Evolutionary conservation across 2,329 filamentous ascomycete genomes (phyloP).

Genomic region (Colletotrichum musicola): DNA sequence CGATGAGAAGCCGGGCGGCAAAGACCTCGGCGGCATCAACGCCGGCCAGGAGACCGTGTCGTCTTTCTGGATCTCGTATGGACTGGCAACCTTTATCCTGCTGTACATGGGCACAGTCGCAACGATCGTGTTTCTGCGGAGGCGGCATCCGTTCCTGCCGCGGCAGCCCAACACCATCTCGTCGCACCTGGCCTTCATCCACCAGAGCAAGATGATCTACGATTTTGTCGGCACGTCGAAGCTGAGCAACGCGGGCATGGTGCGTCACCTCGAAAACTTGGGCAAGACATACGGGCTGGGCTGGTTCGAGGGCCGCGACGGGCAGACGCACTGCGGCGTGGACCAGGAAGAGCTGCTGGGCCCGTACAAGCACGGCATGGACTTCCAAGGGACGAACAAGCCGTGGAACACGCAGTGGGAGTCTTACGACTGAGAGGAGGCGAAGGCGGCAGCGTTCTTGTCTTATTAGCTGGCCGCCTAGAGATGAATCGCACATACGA

Average conservation of each 20-base stretch:
- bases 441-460: not conserved
- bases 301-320: conserved; percentile 81
- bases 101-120: conserved; percentile 73
- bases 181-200: conserved; percentile 80
- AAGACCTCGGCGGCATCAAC: conserved; percentile 51
- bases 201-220: conserved; percentile 84
- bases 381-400: conserved; percentile 61
- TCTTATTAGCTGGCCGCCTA: not conserved
- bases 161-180: conserved; percentile 85
- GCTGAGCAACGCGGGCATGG: conserved; percentile 72
- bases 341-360: conserved; percentile 80
- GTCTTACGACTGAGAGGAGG: conserved; percentile 33
- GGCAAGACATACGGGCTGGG: conserved; percentile 80
- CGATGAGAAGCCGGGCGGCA: conserved; percentile 24
- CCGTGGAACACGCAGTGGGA: conserved; percentile 64
- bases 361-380: conserved; percentile 74
- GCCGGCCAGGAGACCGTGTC: conserved; percentile 70
- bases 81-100: conserved; percentile 73
- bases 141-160: conserved; percentile 79
- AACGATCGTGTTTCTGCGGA: conserved; percentile 69
- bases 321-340: conserved; percentile 80
- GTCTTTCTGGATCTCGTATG: conserved; percentile 77
- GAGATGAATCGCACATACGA: not conserved
- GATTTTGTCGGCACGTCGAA: conserved; percentile 79
- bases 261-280: conserved; percentile 67